Evolutionary conservation across 2,329 filamentous ascomycete genomes (phyloP).

Genomic region (Stromatinia cepivora): DNA sequence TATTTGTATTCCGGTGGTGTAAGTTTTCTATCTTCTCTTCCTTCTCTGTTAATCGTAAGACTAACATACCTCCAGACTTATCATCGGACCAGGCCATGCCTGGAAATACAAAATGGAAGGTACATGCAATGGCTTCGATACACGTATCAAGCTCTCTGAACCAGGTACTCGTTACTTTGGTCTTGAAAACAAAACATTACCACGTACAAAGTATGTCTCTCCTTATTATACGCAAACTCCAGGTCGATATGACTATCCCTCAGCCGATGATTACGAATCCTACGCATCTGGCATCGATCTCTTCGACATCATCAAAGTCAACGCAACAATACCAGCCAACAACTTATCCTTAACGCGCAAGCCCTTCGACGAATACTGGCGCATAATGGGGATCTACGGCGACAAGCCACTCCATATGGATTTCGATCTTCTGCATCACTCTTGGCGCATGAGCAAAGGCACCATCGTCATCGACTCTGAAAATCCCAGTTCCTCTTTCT

Average conservation of each 20-base stretch:
- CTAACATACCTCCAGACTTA: not conserved
- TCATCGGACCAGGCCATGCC: not conserved
- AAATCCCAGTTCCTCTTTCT: not conserved
- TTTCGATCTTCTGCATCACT: conserved; percentile 4
- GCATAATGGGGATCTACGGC: not conserved
- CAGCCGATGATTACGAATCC: not conserved
- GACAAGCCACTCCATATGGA: not conserved
- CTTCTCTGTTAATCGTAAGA: not conserved
- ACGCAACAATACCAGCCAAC: not conserved
- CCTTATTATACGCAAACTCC: not conserved
- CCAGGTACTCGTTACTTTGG: not conserved
- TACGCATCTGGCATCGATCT: not conserved
- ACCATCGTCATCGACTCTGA: not conserved
- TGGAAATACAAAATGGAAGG: not conserved
- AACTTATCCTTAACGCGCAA: not conserved
- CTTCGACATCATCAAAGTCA: not conserved
- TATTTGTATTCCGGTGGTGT: not conserved
- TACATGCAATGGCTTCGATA: conserved; percentile 11
- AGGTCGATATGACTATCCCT: not conserved
- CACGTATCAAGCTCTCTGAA: not conserved
- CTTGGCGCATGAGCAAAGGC: conserved; percentile 12
- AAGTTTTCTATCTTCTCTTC: not conserved
- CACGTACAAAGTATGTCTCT: fast-evolving
- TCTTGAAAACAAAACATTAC: not conserved
- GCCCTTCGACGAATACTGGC: not conserved